Base-by-base conservation (phyloP, 2,329 filamentous ascomycete species). In the Penicillium sp. region DNA sequence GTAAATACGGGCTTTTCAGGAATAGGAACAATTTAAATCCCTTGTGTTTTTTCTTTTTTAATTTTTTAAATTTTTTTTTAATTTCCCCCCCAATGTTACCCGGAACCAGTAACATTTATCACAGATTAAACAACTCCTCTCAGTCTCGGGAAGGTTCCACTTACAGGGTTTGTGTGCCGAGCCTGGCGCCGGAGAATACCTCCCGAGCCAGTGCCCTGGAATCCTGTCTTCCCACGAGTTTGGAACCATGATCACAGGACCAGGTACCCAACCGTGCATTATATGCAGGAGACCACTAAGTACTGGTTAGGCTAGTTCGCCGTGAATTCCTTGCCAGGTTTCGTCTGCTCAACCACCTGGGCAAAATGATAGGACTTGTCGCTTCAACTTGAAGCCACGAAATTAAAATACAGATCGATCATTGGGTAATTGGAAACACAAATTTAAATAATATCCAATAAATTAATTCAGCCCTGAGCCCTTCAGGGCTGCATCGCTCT, bases 301-400 rank as follows among this genome's bases (percentile, higher is more conserved):
- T 49, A 51, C 56, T 23, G n/a, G 55, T 58, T 58, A 29, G 56
- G 54, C 31, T 54, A 54, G 50, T 54, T 15, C 53, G 55, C 56
- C 51, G 55, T 46, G 35, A 37, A 43, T 42, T 58, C 58, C 40
- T 43, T 55, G 25, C 31, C 37, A 25, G n/a, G 29, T 20, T 14
- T 25, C 23, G 23, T 7, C 22, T 44, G 41, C 18, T 27, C 25
- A 33, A 14, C 18, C 46, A 41, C 25, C n/a, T 49, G 20, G 15
- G 18, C 37, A 29, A 29, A 29, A 29, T 45, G 43, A 45, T 45
- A 40, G n/a, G 37, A 22, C n/a, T 18, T 22, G 1, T 18, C 37
- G 37, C n/a, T n/a, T n/a, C n/a, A 9, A 20, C n/a, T 12, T 12
- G 18, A 20, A 40, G 37, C 22, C n/a, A 27, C 41, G 15, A 45